These are phyloP conservation scores for Talaromyces sp. DNA, from an alignment of 2,329 filamentous ascomycete species.

Conservation along the genomic window DNA sequence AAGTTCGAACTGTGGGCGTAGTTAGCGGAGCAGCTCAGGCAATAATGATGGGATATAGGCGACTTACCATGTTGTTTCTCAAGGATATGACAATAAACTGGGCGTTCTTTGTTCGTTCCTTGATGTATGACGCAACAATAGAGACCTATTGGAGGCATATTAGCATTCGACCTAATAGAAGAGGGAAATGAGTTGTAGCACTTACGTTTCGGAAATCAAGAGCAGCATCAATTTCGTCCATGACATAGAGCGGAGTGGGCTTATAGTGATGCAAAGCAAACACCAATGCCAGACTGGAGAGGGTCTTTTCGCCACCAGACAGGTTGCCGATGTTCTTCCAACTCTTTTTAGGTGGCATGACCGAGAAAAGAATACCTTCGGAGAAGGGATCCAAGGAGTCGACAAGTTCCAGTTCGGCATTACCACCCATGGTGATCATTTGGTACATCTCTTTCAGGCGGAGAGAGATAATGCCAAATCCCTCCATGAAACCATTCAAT, in stretches of 20 bases:
- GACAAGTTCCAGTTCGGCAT: constrained; percentile 94
- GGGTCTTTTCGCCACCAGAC: constrained; percentile 94
- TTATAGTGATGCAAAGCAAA: constrained; percentile 98
- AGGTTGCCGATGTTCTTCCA: constrained; percentile 99
- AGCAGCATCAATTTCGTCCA: constrained; percentile 99
- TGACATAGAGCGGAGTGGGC: constrained; percentile 95
- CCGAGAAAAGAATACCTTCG: constrained; percentile 93
- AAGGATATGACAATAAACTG: constrained; percentile 98
- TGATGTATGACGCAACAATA: constrained; percentile 98
- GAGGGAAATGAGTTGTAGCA: constrained; percentile 28
- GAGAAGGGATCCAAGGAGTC: constrained; percentile 96
- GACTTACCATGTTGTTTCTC: constrained; percentile 84
- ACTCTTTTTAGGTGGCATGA: constrained; percentile 99
- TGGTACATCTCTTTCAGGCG: constrained; percentile 99
- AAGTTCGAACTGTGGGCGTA: constrained; percentile 70
- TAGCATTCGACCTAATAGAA: constrained; percentile 5
- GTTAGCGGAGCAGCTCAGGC: not conserved
- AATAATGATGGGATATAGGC: not conserved
- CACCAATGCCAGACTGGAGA: constrained; percentile 90
- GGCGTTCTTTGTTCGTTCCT: constrained; percentile 97
- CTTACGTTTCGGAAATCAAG: constrained; percentile 96
- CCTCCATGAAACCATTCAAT: constrained; percentile 97
- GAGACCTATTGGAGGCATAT: constrained; percentile 65
- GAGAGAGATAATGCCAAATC: constrained; percentile 90
- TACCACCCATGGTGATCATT: constrained; percentile 99